Base-by-base conservation (phyloP, 1,284 basidiomycete genomes). In the Trichosporon faecale region DNA sequence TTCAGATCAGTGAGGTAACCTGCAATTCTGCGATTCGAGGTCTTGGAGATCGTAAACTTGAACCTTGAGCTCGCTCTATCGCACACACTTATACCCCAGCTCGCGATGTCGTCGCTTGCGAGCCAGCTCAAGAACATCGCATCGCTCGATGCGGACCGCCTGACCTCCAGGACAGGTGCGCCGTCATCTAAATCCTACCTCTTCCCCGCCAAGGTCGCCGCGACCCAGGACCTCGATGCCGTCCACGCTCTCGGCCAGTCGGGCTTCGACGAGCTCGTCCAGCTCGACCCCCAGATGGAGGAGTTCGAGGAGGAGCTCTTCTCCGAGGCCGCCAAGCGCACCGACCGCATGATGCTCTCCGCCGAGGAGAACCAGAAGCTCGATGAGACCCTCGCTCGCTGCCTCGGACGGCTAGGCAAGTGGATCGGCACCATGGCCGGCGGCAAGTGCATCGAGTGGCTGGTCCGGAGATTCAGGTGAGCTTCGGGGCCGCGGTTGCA, bases 391-490 rank as follows among this genome's bases (percentile, higher is more conserved):
- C 70, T 84, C 40, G 78, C 68, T 18, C 85, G 85, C 8, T 92
- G 94, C 75, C 80, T 98, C 40, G 83, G 88, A 49, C 82, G 90
- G 37, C 85, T 99, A 2, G 92, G 93, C 0, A 90, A 89, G 18
- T 92, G 91, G 85, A 83, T 99, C 44, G 86, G 94, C 81, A 91
- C 95, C 68, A 87, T 89, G 68, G 91, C 93, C 1, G 88, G 93
- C 0, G 91, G 90, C 49, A 95, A 92, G 82, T 89, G 93, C n/a
- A 80, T 99, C 37, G 96, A 99, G 80, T 99, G 96, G 96, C 88
- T 99, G 27, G 93, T 99, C 3, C 86, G 94, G 74, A 86, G 95
- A 69, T 98, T 98, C 84, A 89, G 94, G 94, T 93, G 75, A 70
- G 89, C 76, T 0, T 44, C 35, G 27, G 1, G 6, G 3, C 1